Conservation (phyloP, 768 basidiomycete genomes). For the Coprinopsis marcescibilis region DNA sequence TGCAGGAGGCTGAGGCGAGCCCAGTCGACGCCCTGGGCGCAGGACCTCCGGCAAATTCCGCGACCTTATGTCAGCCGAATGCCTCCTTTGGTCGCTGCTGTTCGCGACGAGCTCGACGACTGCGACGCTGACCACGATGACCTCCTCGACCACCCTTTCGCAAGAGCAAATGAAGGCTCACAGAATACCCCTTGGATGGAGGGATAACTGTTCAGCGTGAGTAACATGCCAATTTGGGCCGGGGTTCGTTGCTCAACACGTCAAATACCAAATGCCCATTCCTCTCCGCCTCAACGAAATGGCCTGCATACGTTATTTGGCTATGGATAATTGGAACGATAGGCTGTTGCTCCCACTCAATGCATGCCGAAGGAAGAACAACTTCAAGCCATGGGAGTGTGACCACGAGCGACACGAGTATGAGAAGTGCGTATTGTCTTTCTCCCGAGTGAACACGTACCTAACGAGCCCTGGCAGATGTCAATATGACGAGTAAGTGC, state of each 20-base stretch:
- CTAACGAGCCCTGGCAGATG: constrained; percentile 46
- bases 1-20: too few relatives aligned
- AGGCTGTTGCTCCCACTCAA: constrained; percentile 88
- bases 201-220: constrained; percentile 89
- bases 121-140: constrained; percentile 36
- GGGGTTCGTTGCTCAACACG: background rate
- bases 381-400: constrained; percentile 90
- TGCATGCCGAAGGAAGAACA: constrained; percentile 70
- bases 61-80: constrained; percentile 9
- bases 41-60: too few relatives aligned
- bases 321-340: constrained; percentile 6
- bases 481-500: constrained; percentile 88
- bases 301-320: background rate
- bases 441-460: background rate
- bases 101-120: background rate
- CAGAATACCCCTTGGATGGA: constrained; percentile 74
- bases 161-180: constrained; percentile 75
- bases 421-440: constrained; percentile 57
- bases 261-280: background rate
- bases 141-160: constrained; percentile 73
- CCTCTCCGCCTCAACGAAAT: background rate
- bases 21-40: too few relatives aligned
- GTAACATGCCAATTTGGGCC: constrained; percentile 25
- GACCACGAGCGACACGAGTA: constrained; percentile 82
- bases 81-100: background rate